Percentiles rank a stretch among this genome's conserved stretches.
Conservation (phyloP, 2,329 filamentous ascomycete genomes). For the Fusarium albidum region DNA sequence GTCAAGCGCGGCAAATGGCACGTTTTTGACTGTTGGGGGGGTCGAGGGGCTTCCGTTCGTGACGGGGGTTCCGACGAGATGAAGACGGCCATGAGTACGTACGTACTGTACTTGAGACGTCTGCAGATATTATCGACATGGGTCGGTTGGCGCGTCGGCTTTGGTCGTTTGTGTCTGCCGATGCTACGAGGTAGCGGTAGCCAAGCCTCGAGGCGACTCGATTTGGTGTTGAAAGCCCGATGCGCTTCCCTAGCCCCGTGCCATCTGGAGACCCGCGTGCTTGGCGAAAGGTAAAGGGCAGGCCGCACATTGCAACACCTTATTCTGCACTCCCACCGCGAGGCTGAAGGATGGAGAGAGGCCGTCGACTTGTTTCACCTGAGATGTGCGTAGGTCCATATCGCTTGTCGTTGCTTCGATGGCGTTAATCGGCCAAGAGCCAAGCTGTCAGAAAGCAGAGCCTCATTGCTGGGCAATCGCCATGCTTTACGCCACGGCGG, state of each 20-base stretch:
- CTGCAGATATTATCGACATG: conserved; percentile 2
- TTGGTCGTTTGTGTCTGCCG: not conserved
- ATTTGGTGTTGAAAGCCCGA: not conserved
- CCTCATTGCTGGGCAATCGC: conserved; percentile 25
- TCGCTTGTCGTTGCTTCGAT: not conserved
- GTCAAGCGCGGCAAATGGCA: conserved; percentile 15
- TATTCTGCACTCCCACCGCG: not conserved
- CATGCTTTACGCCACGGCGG: conserved; percentile 5
- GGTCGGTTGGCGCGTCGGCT: conserved; percentile 15
- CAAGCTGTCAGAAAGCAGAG: conserved; percentile 17
- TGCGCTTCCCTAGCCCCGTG: not conserved
- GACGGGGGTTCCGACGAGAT: conserved; percentile 10
- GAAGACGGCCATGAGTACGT: not conserved
- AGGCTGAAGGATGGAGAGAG: not conserved
- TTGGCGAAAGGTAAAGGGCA: not conserved
- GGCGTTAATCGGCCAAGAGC: conserved; percentile 4
- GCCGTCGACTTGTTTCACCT: not conserved
- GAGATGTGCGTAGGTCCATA: not conserved
- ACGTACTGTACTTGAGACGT: conserved; percentile 8
- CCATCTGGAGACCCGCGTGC: too few species aligned
- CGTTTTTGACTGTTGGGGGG: conserved; percentile 26
- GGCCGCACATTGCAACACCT: not conserved
- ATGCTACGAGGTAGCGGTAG: not conserved
- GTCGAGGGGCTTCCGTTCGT: conserved; percentile 16
- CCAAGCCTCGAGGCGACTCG: not conserved